These are phyloP conservation scores for Fusarium tanahbumbuense DNA, from an alignment of 2,329 filamentous ascomycete species.

Conservation along the genomic window DNA sequence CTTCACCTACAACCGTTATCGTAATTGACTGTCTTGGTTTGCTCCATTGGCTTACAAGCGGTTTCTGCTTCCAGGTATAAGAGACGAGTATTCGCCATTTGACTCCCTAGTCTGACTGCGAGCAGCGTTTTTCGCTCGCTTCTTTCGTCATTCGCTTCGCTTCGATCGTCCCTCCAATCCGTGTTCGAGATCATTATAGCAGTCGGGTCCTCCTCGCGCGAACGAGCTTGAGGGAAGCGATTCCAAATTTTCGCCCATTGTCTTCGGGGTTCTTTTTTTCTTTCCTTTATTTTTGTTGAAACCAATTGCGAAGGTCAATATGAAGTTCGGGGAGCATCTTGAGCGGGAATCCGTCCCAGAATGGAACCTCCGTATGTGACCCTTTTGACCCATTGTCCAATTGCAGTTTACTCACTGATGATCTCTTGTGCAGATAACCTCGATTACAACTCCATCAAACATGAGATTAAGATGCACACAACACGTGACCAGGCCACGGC, in stretches of 20 bases:
- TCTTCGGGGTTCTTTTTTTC: background rate
- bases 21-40: conserved; percentile 30
- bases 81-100: background rate
- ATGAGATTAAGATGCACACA: conserved; percentile 84
- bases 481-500: conserved; percentile 75
- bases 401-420: conserved; percentile 9
- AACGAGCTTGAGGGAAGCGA: conserved; percentile 9
- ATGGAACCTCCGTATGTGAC: conserved; percentile 77
- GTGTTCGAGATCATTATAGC: conserved; percentile 11
- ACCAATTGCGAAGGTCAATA: conserved; percentile 21
- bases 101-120: background rate
- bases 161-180: conserved; percentile 15
- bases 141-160: conserved; percentile 15
- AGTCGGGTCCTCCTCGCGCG: background rate
- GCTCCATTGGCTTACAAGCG: conserved; percentile 24
- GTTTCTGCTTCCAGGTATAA: conserved; percentile 18
- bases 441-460: conserved; percentile 89
- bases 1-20: background rate
- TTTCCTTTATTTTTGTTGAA: background rate
- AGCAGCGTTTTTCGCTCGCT: conserved; percentile 31
- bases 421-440: conserved; percentile 74
- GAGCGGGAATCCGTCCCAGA: conserved; percentile 81
- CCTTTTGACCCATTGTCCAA: conserved; percentile 14
- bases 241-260: conserved; percentile 10
- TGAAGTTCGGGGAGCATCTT: conserved; percentile 66